Percentiles rank a stretch among this genome's conserved stretches.
Conservation (phyloP, 352 stramenopile genomes). For the Pythium monospermum region DNA sequence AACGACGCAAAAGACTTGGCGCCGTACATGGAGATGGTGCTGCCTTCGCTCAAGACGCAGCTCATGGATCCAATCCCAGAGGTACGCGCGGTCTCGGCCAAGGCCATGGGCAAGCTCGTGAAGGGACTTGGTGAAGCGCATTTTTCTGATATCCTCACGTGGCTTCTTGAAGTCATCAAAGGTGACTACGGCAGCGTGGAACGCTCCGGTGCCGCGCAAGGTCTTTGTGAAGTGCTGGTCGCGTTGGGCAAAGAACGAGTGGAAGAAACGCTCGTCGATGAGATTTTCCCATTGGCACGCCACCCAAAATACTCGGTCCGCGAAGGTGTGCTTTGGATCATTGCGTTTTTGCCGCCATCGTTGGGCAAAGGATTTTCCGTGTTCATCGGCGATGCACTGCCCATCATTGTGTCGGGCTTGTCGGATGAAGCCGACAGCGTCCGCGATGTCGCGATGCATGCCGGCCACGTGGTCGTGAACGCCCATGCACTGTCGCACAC, state of each 20-base stretch:
- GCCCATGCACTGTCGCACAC: conserved; percentile 96
- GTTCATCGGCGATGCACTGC: conserved; percentile 93
- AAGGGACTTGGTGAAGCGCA: conserved; percentile 94
- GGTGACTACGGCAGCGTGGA: conserved; percentile 94
- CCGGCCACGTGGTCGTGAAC: conserved; percentile 97
- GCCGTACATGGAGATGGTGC: conserved; percentile 96
- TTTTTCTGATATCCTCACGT: conserved; percentile 95
- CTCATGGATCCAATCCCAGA: conserved; percentile 93
- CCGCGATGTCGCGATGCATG: conserved; percentile 95
- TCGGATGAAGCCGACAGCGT: conserved; percentile 98
- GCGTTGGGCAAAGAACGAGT: conserved; percentile 78
- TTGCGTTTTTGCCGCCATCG: conserved; percentile 97
- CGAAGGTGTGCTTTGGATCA: conserved; percentile 98
- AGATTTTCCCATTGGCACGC: conserved; percentile 94
- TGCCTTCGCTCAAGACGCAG: conserved; percentile 94
- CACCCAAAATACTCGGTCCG: conserved; percentile 94
- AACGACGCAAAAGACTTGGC: conserved; percentile 97
- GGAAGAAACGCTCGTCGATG: conserved; percentile 74
- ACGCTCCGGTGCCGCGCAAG: conserved; percentile 97
- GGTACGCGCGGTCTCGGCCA: conserved; percentile 92
- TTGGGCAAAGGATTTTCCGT: conserved; percentile 91
- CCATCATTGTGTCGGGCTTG: conserved; percentile 95
- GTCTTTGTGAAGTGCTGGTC: conserved; percentile 95
- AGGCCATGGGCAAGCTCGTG: conserved; percentile 94
- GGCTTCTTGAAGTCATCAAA: conserved; percentile 96